Evolutionary conservation across 352 stramenopile species (phyloP).

Genomic region (Pythium volutum): DNA sequence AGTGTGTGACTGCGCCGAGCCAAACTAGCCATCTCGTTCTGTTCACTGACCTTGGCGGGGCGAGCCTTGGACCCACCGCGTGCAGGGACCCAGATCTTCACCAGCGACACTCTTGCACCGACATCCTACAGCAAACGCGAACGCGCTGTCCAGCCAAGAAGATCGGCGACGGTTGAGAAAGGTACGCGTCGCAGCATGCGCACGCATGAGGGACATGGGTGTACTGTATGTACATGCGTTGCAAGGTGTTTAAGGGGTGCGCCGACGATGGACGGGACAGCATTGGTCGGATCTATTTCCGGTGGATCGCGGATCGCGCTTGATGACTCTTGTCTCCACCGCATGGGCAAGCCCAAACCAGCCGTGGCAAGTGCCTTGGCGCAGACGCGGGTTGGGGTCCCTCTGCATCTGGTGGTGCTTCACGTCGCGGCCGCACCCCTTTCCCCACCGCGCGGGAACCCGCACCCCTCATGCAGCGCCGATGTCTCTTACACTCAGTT

Average conservation of each 20-base stretch:
- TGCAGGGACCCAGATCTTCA: slow-evolving; percentile 11
- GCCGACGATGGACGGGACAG: neutral
- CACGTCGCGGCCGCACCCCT: slow-evolving; percentile 3
- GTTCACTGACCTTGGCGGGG: slow-evolving; percentile 16
- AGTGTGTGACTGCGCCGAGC: slow-evolving; percentile 19
- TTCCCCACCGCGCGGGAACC: slow-evolving; percentile 9
- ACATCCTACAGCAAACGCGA: slow-evolving; percentile 9
- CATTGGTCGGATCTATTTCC: slow-evolving; percentile 6
- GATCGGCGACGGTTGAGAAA: slow-evolving; percentile 10
- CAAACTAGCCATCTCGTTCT: slow-evolving; percentile 23
- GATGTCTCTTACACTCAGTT: slow-evolving; percentile 1
- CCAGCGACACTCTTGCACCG: slow-evolving; percentile 18
- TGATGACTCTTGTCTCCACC: neutral
- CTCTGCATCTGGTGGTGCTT: slow-evolving; percentile 16
- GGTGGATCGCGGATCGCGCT: slow-evolving; percentile 1
- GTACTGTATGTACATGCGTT: too few species aligned
- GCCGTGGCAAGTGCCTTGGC: neutral
- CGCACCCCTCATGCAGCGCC: slow-evolving; percentile 1
- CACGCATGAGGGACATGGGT: neutral
- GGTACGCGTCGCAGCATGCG: slow-evolving; percentile 1
- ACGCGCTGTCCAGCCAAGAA: slow-evolving; percentile 9
- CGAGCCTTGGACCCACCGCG: neutral
- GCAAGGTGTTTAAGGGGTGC: neutral
- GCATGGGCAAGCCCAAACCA: neutral
- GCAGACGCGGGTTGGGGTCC: slow-evolving; percentile 15